Base-by-base conservation (phyloP, 2,329 filamentous ascomycete genomes). In the Hymenoscyphus occultus region DNA sequence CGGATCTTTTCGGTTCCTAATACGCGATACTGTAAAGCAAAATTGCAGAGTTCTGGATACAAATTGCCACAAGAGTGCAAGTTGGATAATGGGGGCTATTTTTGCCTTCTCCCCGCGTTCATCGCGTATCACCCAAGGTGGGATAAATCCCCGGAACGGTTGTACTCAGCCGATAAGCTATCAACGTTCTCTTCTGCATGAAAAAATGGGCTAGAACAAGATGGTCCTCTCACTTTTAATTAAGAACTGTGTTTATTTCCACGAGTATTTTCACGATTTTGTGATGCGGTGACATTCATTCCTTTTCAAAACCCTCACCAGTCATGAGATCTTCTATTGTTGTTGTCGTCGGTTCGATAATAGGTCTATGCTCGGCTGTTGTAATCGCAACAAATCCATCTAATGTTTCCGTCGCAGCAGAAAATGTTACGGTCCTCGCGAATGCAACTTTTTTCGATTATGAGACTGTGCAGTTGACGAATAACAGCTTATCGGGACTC, bases 401-500 rank as follows among this genome's bases (percentile, higher is more conserved):
- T 35, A 39, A 42, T 19, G 42, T 48, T 35, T 61, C 58, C 6
- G 22, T 35, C 4, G 32, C 45, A 14, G 56, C 14, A 35, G 76
- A 48, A 51, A 57, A 22, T 19, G 63, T 61, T 14, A 40, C 13
- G 5, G 62, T 60, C 19, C 51, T 61, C 22, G 62, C 54, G 19
- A 39, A 12, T 56, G 63, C 60, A 4, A 13, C 58, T 51, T 63
- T 65, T 19, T 69, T 69, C 39, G 1, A 45, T 12, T 57, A 57
- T 7, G 70, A 71, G 59, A 62, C 42, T 32, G 14, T 68, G 48
- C 70, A 71, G 39, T 59, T 71, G 48, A 71, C 70, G 32, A 66
- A 71, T 19, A 62, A 67, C 4, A 67, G 64, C 48, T 40, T 71
- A 22, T 63, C 66, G 9, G 51, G 32, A 56, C 54, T 67, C 16